A percentile compares a stretch with the other conserved stretches of the same genome.
phyloP scores from a whole-genome alignment of 768 basidiomycete genomes.

The Atractiella rhizophila region DNA sequence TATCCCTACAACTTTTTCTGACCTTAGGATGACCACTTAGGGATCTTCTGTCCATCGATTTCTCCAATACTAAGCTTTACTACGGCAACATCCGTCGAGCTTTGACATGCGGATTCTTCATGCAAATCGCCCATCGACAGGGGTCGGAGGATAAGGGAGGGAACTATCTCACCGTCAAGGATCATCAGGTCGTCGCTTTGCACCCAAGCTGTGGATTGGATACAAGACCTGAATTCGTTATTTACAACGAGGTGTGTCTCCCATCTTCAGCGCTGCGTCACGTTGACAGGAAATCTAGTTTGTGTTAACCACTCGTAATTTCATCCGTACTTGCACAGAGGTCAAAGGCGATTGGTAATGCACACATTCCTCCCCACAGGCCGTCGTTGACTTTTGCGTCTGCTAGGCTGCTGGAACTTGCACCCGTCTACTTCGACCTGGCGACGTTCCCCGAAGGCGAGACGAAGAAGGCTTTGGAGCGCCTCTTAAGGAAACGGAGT shows the following conservation, averaged over 20 bases:
- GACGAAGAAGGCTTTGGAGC: constrained; percentile 38
- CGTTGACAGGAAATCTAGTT: constrained; percentile 57
- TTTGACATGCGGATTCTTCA: constrained; percentile 81
- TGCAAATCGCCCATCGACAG: constrained; percentile 90
- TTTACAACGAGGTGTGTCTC: constrained; percentile 13
- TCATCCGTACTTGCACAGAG: constrained; percentile 75
- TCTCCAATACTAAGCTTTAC: constrained; percentile 45
- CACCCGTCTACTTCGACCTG: constrained; percentile 44
- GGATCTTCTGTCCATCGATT: constrained; percentile 37
- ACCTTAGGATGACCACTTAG: background rate
- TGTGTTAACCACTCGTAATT: constrained; percentile 54
- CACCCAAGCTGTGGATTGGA: constrained; percentile 77
- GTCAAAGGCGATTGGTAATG: constrained; percentile 61
- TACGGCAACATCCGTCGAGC: constrained; percentile 46
- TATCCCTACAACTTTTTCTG: background rate
- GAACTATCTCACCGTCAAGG: constrained; percentile 72
- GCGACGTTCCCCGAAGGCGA: constrained; percentile 40
- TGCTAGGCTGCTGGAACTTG: constrained; percentile 38
- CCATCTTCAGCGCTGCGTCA: background rate
- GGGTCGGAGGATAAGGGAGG: constrained; percentile 59
- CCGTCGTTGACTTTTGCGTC: background rate
- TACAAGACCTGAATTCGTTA: constrained; percentile 32
- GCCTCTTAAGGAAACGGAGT: constrained; percentile 32
- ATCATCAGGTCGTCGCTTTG: constrained; percentile 62
- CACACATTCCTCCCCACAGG: background rate